These are phyloP conservation scores for Sporothrix pallida DNA, from an alignment of 2,329 filamentous ascomycete genomes.

Conservation along the genomic window DNA sequence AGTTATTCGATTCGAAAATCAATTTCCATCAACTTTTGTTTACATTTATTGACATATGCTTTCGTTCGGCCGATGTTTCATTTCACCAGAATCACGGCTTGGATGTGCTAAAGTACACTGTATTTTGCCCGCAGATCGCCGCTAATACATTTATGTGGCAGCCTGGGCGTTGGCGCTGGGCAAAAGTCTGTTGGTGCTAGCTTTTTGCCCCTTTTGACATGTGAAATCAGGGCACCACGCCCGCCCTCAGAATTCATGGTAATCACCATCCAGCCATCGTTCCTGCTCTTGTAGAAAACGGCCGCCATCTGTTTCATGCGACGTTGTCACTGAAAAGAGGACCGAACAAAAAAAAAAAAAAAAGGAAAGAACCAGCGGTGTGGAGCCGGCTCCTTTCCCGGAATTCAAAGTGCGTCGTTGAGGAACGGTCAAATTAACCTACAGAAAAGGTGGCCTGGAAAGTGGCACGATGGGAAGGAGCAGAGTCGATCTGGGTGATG, in stretches of 20 bases:
- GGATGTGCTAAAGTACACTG: not conserved
- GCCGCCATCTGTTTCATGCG: too few relatives aligned
- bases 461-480: constrained; percentile 29
- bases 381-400: not conserved
- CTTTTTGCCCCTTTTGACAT: constrained; percentile 23
- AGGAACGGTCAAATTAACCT: not conserved
- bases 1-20: not conserved
- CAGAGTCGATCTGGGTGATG: constrained; percentile 15
- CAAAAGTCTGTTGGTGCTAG: not conserved
- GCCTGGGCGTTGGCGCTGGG: not conserved
- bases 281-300: not conserved
- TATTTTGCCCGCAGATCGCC: not conserved
- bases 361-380: not conserved
- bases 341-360: too few relatives aligned
- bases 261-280: not conserved
- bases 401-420: not conserved
- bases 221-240: constrained; percentile 22
- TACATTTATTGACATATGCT: not conserved
- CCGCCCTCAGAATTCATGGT: not conserved
- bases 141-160: constrained; percentile 8
- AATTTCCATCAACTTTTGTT: not conserved
- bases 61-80: not conserved
- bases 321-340: too few relatives aligned
- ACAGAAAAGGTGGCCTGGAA: constrained; percentile 20
- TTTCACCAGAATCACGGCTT: too few relatives aligned